phyloP scores from a whole-genome alignment of 2,329 filamentous ascomycete species.

The Emergomyces africanus region DNA sequence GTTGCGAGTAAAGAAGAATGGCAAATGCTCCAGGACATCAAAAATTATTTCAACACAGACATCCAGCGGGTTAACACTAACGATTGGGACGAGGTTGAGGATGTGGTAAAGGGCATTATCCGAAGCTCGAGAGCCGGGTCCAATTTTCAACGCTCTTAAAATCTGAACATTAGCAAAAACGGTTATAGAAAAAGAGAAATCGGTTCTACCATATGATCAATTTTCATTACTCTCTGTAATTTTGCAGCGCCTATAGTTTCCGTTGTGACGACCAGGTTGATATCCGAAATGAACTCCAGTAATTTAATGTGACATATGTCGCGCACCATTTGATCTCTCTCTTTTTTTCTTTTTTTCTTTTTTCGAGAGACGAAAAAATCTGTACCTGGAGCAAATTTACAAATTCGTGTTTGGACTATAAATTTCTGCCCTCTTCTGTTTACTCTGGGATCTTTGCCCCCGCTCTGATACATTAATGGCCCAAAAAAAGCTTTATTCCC shows the following conservation, averaged over 20 bases:
- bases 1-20: constrained; percentile 78
- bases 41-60: constrained; percentile 64
- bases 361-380: neutral
- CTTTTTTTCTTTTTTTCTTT: neutral
- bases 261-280: neutral
- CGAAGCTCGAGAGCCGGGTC: constrained; percentile 35
- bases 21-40: constrained; percentile 66
- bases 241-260: neutral
- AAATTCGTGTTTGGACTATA: neutral
- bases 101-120: constrained; percentile 67
- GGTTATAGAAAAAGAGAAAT: neutral
- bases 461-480: neutral
- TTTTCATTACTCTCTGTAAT: neutral
- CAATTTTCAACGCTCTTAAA: constrained; percentile 21
- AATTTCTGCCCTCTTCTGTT: neutral
- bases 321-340: too few species aligned
- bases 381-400: neutral
- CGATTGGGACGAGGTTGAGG: constrained; percentile 86
- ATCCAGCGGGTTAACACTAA: constrained; percentile 68
- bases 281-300: neutral
- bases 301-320: neutral
- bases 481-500: neutral
- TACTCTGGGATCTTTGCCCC: neutral
- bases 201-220: neutral
- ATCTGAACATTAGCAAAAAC: neutral